Conservation (phyloP, 202 grass and related monocot species). For the Elaeis oleifera region DNA sequence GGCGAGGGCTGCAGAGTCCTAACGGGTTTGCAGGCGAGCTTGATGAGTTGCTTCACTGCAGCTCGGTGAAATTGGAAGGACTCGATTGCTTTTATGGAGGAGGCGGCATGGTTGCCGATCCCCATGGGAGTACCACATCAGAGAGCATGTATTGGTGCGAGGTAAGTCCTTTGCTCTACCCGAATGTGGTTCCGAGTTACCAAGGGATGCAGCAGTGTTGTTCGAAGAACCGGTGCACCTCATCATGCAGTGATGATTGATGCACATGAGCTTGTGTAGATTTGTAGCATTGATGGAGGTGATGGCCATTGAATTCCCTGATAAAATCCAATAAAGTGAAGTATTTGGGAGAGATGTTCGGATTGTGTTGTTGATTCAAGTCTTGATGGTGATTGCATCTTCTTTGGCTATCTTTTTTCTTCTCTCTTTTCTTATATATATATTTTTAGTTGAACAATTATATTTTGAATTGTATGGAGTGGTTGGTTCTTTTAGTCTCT, state of each 20-base stretch:
- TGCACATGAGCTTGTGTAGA: constrained; percentile 55
- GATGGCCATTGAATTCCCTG: not conserved
- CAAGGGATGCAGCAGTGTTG: constrained; percentile 49
- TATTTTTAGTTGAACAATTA: too few relatives aligned
- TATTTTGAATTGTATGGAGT: too few relatives aligned
- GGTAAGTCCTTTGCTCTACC: constrained; percentile 54
- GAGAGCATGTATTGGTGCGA: constrained; percentile 53
- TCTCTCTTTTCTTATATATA: too few relatives aligned
- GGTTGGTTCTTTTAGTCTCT: too few relatives aligned
- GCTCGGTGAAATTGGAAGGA: constrained; percentile 60
- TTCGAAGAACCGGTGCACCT: constrained; percentile 36
- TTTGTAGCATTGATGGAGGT: constrained; percentile 45
- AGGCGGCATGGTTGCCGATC: not conserved
- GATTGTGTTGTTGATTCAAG: too few relatives aligned
- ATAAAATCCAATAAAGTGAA: too few relatives aligned
- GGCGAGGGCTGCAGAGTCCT: constrained; percentile 20
- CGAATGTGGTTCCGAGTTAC: constrained; percentile 52
- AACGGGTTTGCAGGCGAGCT: constrained; percentile 34
- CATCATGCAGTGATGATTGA: constrained; percentile 37
- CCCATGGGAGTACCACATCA: too few relatives aligned
- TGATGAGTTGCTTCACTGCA: constrained; percentile 74
- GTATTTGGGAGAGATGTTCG: too few relatives aligned
- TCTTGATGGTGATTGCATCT: too few relatives aligned
- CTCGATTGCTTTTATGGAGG: constrained; percentile 39
- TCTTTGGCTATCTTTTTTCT: too few relatives aligned